Conservation (phyloP, 2,329 filamentous ascomycete species). For the Talaromyces sp. region DNA sequence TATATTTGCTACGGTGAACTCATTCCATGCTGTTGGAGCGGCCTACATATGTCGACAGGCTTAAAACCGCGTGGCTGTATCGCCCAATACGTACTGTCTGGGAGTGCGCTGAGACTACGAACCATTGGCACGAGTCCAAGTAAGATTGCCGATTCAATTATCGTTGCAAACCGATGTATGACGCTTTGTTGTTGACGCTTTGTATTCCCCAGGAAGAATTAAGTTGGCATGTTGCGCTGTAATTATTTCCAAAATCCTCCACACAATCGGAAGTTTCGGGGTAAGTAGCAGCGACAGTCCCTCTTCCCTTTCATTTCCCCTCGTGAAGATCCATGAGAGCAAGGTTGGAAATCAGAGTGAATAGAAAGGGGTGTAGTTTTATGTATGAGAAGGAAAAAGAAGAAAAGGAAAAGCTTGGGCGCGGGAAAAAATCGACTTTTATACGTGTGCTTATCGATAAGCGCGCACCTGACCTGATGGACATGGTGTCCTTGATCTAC, state of each 20-base stretch:
- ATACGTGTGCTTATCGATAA: conserved; percentile 31
- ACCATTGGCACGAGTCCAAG: conserved; percentile 52
- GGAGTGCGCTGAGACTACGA: conserved; percentile 52
- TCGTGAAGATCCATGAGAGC: conserved; percentile 34
- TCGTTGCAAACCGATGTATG: not conserved
- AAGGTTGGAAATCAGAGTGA: conserved; percentile 39
- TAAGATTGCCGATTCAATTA: conserved; percentile 37
- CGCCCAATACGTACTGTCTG: conserved; percentile 56
- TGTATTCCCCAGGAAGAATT: not conserved
- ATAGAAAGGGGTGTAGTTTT: conserved; percentile 42
- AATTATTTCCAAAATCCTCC: conserved; percentile 44
- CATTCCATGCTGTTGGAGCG: conserved; percentile 69
- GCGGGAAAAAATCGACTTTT: conserved; percentile 21
- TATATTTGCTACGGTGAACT: conserved; percentile 59
- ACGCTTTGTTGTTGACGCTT: too few species aligned
- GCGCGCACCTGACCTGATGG: not conserved
- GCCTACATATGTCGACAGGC: conserved; percentile 44
- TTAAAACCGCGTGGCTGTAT: conserved; percentile 65
- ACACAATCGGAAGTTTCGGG: conserved; percentile 37
- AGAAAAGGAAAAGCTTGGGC: conserved; percentile 10
- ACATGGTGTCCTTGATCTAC: not conserved
- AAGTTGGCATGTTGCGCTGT: conserved; percentile 32
- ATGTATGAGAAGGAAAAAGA: conserved; percentile 30
- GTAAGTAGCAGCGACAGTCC: conserved; percentile 36
- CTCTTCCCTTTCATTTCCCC: conserved; percentile 45